Evolutionary conservation across 1,139 yeast species (phyloP), one percentile per base, ranked within the genome.

Genomic region (Sugiyamaella paludigena): DNA sequence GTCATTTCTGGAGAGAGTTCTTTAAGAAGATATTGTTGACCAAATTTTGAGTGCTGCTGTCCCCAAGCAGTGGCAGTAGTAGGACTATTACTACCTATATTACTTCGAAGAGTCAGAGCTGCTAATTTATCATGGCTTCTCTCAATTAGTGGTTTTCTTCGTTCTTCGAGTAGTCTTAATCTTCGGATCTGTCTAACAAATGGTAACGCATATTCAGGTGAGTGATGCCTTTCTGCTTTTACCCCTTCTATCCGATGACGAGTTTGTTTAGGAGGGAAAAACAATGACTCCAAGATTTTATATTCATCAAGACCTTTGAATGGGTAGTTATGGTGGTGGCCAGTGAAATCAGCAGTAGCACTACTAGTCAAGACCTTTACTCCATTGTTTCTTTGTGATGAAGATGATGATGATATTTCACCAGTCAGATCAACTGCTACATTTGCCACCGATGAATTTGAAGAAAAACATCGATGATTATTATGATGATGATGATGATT

Each of bases 121-220:
- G 32, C 29, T 37, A 29, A 24, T 13, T 39, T 31, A 6, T 16
- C 41, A 27, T 13, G 32, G 12, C 34, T 28, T 24, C 36, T 30
- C 4, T 39, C 40, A 4, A 16, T 13, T 10, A 40, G 27, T 4
- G 48, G 45, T 7, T 36, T 29, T 12, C 51, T 42, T 13, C 42
- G 39, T 28, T 52, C 57, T 33, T 56, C 58, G n/a, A 52, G 40
- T 32, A 53, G 43, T 28, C 59, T 39, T 30, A 58, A 44, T 27
- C 55, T 49, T 40, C 49, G 53, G 41, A 58, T 58, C 41, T 55
- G 60, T 9, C 53, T 49, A 11, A 57, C 43, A 45, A 55, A 57
- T 11, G 55, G 54, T 31, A 48, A 43, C 15, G 43, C 32, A 6
- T 43, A 37, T 24, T 36, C 37, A 6, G 29, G 35, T 6, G 40